Percentiles rank a stretch among this genome's conserved stretches.
These are phyloP conservation scores for Venturia carpophila DNA, from an alignment of 2,329 filamentous ascomycete genomes.

Conservation along the genomic window DNA sequence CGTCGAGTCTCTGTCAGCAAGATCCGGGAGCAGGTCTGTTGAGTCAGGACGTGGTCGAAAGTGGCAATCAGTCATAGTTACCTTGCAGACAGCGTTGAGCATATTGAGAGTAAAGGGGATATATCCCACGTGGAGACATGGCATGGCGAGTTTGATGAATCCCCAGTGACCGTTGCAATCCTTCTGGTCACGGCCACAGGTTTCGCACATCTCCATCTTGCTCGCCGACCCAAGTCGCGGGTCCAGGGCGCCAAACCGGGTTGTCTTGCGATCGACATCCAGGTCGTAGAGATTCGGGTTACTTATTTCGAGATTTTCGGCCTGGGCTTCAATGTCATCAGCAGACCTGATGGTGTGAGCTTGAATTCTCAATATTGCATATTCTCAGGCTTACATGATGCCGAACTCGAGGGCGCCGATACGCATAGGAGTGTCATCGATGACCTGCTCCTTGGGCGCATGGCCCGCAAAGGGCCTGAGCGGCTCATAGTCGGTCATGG, in stretches of 20 bases:
- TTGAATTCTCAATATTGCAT: not conserved
- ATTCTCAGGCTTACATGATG: slow-evolving; percentile 56
- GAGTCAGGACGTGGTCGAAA: slow-evolving; percentile 42
- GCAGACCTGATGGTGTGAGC: slow-evolving; percentile 55
- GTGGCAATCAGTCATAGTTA: slow-evolving; percentile 74
- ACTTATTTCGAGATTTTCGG: slow-evolving; percentile 78
- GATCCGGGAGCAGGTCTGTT: slow-evolving; percentile 69
- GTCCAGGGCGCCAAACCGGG: slow-evolving; percentile 83
- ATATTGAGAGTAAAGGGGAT: slow-evolving; percentile 88
- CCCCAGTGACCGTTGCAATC: slow-evolving; percentile 94
- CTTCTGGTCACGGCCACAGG: slow-evolving; percentile 72
- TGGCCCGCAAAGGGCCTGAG: slow-evolving; percentile 6
- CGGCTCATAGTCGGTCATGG: not conserved
- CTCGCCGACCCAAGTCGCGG: slow-evolving; percentile 80
- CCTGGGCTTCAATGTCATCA: slow-evolving; percentile 91
- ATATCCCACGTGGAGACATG: slow-evolving; percentile 93
- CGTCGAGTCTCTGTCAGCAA: slow-evolving; percentile 75
- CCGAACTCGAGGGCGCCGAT: slow-evolving; percentile 93
- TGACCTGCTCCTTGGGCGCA: slow-evolving; percentile 69
- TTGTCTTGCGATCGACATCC: slow-evolving; percentile 42
- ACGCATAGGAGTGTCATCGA: slow-evolving; percentile 80
- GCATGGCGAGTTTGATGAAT: slow-evolving; percentile 80
- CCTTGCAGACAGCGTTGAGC: slow-evolving; percentile 91
- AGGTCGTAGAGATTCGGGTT: slow-evolving; percentile 89
- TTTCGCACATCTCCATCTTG: slow-evolving; percentile 71